Base-by-base conservation (phyloP, 169 alveolate species). In the Cryptosporidium meleagridis region DNA sequence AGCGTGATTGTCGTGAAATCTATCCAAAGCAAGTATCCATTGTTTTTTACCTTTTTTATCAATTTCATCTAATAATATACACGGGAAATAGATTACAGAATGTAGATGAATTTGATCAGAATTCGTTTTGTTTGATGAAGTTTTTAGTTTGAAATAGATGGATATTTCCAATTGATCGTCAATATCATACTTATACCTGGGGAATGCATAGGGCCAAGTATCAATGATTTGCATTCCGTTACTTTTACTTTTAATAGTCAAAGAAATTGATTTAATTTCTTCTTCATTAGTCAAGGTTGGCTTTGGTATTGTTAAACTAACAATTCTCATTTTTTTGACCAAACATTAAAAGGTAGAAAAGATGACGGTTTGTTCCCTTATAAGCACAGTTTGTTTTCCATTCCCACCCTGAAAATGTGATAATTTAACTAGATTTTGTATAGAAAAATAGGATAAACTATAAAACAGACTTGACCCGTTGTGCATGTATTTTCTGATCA, bases 291-390 rank as follows among this genome's bases (percentile, higher is more conserved):
- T 65, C 8, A 80, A 23, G 14, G 89, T 80, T 51, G 89, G 89
- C 44, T 65, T 80, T 59, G 89, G 89, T 45, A 80, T 80, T 29
- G 89, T 80, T 14, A 80, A 80, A 45, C 89, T 80, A 62, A 65
- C 75, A 29, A 61, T 29, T 80, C 62, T 59, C 89, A 80, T 80
- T 44, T 29, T 67, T 26, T 65, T n/a, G n/a, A 26, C 14, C 18
- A 26, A 4, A 33, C 33, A 67, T 33, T 21, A 67, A 7, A n/a
- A 31, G 26, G 26, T 26, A n/a, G 4, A 3, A 4, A 14, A 52
- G 3, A 21, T 18, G 7, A 18, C 33, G 6, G 29, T 39, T 67
- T 67, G 26, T n/a, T 59, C 12, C 35, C 3, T 14, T 21, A 67
- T 21, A 33, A 18, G 0, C 10, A 31, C 7, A 18, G 12, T 9